Evolutionary conservation across 2,329 filamentous ascomycete genomes (phyloP).

Genomic region (Sarocladium kiliense): DNA sequence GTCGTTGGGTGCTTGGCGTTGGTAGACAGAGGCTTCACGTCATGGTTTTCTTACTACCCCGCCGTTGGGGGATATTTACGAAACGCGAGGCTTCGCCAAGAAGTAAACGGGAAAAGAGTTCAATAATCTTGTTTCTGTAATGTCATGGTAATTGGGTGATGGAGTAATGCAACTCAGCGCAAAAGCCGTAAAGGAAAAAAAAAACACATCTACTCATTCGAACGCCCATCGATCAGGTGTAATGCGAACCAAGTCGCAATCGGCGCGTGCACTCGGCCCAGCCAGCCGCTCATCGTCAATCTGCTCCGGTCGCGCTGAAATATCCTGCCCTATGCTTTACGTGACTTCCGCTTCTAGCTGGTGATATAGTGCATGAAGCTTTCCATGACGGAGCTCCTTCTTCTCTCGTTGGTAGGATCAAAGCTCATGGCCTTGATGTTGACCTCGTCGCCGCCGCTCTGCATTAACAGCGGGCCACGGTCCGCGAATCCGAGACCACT

Average conservation of each 20-base stretch:
- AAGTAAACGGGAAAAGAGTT: neutral
- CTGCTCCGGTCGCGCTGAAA: neutral
- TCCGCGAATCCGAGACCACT: conserved; percentile 14
- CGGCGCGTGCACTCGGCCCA: neutral
- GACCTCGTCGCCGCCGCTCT: neutral
- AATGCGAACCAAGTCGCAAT: neutral
- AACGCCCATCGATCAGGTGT: neutral
- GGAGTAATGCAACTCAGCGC: neutral
- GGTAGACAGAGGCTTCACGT: neutral
- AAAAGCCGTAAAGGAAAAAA: neutral
- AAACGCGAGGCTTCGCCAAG: neutral
- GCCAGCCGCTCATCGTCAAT: neutral
- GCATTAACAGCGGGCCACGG: conserved; percentile 10
- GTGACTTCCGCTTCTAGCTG: conserved; percentile 3
- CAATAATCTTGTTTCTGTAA: neutral
- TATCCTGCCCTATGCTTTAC: neutral
- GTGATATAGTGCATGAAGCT: conserved; percentile 13
- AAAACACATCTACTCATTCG: neutral
- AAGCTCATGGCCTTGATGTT: conserved; percentile 10
- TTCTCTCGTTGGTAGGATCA: conserved; percentile 13
- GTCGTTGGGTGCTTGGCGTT: neutral
- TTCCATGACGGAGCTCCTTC: conserved; percentile 13
- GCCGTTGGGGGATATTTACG: neutral
- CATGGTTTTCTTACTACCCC: conserved; percentile 3
- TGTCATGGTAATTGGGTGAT: neutral